phyloP scores from a whole-genome alignment of 306 rosid genomes.

The Heteromeles arbutifolia region DNA sequence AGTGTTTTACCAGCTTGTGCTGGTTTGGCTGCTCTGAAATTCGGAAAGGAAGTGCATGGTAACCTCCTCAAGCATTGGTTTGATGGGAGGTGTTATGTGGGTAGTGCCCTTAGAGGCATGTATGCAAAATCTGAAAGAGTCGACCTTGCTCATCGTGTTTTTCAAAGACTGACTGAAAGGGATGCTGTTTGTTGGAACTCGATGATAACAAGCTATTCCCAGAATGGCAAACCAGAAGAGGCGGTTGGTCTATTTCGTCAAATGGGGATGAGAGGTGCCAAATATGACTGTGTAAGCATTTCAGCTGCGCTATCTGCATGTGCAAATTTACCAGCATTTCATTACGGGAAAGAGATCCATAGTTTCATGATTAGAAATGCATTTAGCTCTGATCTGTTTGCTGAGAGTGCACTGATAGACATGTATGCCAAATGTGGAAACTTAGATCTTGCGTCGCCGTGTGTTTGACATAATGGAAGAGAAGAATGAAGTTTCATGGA shows the following conservation, averaged over 20 bases:
- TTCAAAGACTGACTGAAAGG: constrained; percentile 44
- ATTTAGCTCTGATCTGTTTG: constrained; percentile 42
- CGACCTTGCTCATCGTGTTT: constrained; percentile 53
- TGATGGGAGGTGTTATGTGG: constrained; percentile 40
- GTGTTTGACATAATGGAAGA: constrained; percentile 56
- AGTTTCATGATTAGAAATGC: constrained; percentile 46
- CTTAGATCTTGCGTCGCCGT: constrained; percentile 35
- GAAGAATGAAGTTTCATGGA: constrained; percentile 85
- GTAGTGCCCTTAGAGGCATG: constrained; percentile 67
- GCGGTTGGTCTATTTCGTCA: constrained; percentile 58
- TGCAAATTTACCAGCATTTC: constrained; percentile 59
- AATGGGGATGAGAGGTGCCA: constrained; percentile 54
- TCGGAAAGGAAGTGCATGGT: constrained; percentile 74
- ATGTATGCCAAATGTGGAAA: constrained; percentile 87
- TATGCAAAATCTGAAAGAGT: constrained; percentile 80
- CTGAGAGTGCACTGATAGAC: constrained; percentile 66
- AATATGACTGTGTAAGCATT: constrained; percentile 55
- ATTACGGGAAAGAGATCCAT: constrained; percentile 66
- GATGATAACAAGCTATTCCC: constrained; percentile 65
- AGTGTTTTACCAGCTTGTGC: constrained; percentile 74
- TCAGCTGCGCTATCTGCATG: constrained; percentile 65
- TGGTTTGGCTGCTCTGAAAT: constrained; percentile 50
- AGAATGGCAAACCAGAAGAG: constrained; percentile 61
- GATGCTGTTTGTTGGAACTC: constrained; percentile 82
- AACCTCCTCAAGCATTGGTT: constrained; percentile 42